Base-by-base conservation (phyloP, 2,329 filamentous ascomycete genomes). In the Keithomyces neogunnii region DNA sequence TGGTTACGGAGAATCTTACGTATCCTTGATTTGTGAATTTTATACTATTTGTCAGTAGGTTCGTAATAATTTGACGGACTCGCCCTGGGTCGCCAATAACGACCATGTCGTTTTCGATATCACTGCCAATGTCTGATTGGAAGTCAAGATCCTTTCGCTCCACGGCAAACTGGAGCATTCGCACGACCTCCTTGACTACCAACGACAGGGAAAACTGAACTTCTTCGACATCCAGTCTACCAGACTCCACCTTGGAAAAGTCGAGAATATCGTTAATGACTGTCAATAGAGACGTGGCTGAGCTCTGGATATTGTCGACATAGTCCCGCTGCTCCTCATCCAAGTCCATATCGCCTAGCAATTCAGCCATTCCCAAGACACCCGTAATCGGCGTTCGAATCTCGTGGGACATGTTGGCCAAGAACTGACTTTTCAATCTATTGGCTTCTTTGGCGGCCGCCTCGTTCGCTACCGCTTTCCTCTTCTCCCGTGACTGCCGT, bases 241-340 rank as follows among this genome's bases (percentile, higher is more conserved):
- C 87, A 7, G 85, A 88, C 63, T 91, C 88, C 2, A 89, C 84
- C 65, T 95, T 95, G 3, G 88, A 93, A 64, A 95, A 91, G 66
- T 95, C 89, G 2, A 95, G 73, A 51, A 95, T 95, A 60, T 95
- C 89, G 61, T 95, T 95, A 67, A 95, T 95, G 40, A 95, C 86
- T 0, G 88, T 92, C 26, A 95, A 73, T 3, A 95, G 71, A 2
- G 87, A 89, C 56, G 92, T 90, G 0, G 86, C 88, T 5, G 86
- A 91, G 48, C 85, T 78, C 60, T 88, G 84, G 5, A 92, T 88
- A 55, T 89, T 89, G 57, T 89, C 85, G 3, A 86, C 84, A 55
- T 82, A 88, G 51, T 90, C 86, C 52, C 78, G 75, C 60, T 89
- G 85, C 58, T 90, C 86, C n/a, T 78, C 73, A 49, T 82, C 76